Evolutionary conservation across 148 eudicot genomes (phyloP), one percentile per base, ranked within the genome.

Genomic region (Persicaria tinctoria): DNA sequence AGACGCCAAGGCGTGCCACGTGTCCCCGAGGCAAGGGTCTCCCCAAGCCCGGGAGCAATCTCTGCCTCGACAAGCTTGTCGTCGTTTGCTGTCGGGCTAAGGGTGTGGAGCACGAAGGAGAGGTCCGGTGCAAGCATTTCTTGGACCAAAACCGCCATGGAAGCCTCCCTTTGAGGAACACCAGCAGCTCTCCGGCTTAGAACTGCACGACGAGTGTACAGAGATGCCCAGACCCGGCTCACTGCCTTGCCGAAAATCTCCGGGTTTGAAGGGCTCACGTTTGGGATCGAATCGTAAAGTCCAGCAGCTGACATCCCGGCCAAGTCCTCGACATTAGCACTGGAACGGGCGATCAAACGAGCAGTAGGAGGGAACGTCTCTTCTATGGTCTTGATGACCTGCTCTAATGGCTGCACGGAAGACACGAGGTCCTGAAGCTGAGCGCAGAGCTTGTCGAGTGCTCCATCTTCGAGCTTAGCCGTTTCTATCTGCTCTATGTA

Each of bases 251-350:
- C 84, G 68, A 94, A 90, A 51, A 82, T 70, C 9, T 76, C 59
- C 3, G 97, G 97, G 78, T 86, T 86, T 41, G 97, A 89, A 3
- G 85, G 96, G 85, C 89, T 90, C 51, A 94, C 97, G 45, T 94
- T 94, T 8, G 98, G 98, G 49, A 94, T 87, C 0, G 98, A 94
- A 9, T 94, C 98, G 41, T 94, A 94, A 1, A 94, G 91, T n/a
- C 98, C 98, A 13, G 98, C 98, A 18, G 98, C 98, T 20, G 98
- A 94, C 98, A 91, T 94, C 75, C 98, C 98, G 13, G 96, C 97
- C 73, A 94, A 85, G 80, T 94, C 98, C 82, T 94, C 98, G 0
- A 94, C 98, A 75, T 94, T 94, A 6, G 97, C 98, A 76, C 98
- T 94, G 5, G 98, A 94, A 53, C 98, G 96, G 46, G 92, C 98